A percentile compares a stretch with the other conserved stretches of the same genome.
phyloP scores from a whole-genome alignment of 257 asterid genomes.

The Solanum megistacrolobum region DNA sequence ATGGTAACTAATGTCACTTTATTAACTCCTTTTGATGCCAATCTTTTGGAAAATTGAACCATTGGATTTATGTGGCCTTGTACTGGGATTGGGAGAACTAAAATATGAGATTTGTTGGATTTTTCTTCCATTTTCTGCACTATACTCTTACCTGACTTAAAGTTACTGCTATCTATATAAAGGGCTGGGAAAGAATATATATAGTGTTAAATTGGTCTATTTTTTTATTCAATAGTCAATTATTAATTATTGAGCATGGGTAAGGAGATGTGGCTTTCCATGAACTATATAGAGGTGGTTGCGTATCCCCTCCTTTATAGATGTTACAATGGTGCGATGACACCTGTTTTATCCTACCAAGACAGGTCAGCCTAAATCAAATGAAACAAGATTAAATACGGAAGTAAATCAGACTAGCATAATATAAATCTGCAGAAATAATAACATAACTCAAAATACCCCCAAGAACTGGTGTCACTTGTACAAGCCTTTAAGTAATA shows the following conservation, averaged over 20 bases:
- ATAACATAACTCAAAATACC: no score
- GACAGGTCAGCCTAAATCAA: no score
- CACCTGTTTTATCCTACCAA: no score
- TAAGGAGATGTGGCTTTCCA: background rate
- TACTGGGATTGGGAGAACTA: slow-evolving; percentile 34
- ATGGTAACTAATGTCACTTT: slow-evolving; percentile 21
- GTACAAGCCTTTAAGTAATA: no score
- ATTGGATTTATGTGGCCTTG: slow-evolving; percentile 59
- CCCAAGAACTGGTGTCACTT: no score
- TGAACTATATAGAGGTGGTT: no score
- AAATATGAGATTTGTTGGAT: slow-evolving; percentile 1
- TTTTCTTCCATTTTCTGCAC: background rate
- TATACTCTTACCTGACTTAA: background rate
- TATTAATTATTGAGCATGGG: background rate
- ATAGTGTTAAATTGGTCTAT: background rate
- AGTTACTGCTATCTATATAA: background rate
- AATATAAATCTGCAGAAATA: no score
- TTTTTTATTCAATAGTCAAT: background rate
- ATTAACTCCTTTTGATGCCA: slow-evolving; percentile 24
- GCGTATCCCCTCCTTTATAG: no score
- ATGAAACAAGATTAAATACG: no score
- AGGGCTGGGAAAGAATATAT: background rate
- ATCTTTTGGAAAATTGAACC: slow-evolving; percentile 32
- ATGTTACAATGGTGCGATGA: no score
- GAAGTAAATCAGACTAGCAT: no score